These are phyloP conservation scores for Neofusicoccum umdonicola DNA, from an alignment of 2,329 filamentous ascomycete species.

Conservation along the genomic window DNA sequence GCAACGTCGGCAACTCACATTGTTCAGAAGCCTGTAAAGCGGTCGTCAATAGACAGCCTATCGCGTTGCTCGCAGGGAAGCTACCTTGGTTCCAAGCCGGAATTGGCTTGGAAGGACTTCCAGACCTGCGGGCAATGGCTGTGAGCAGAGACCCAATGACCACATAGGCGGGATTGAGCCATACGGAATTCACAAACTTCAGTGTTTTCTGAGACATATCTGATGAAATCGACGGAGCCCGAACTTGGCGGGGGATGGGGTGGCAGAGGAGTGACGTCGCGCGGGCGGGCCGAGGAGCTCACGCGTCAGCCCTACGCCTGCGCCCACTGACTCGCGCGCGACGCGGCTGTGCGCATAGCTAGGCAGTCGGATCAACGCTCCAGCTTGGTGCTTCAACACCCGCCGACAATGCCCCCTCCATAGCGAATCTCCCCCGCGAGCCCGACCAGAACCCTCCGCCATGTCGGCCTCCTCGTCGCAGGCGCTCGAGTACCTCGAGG, in stretches of 20 bases:
- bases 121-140: conserved; percentile 60
- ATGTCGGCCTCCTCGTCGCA: conserved; percentile 59
- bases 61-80: neutral
- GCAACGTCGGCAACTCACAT: conserved; percentile 21
- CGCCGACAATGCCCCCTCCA: conserved; percentile 33
- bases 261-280: conserved; percentile 9
- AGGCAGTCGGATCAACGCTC: neutral
- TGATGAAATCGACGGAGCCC: neutral
- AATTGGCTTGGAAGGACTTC: conserved; percentile 81
- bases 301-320: neutral
- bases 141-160: conserved; percentile 20
- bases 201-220: conserved; percentile 43
- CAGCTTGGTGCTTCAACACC: neutral
- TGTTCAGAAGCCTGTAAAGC: conserved; percentile 40
- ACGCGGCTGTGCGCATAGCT: neutral
- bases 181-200: conserved; percentile 64
- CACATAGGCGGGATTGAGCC: conserved; percentile 24
- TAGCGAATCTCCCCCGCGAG: conserved; percentile 1
- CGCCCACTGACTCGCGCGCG: neutral
- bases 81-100: conserved; percentile 85
- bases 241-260: neutral
- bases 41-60: neutral
- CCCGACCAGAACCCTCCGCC: conserved; percentile 38
- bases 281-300: neutral
- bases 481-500: conserved; percentile 87